Conservation (phyloP, 768 basidiomycete genomes). For the Kwoniella dejecticola region DNA sequence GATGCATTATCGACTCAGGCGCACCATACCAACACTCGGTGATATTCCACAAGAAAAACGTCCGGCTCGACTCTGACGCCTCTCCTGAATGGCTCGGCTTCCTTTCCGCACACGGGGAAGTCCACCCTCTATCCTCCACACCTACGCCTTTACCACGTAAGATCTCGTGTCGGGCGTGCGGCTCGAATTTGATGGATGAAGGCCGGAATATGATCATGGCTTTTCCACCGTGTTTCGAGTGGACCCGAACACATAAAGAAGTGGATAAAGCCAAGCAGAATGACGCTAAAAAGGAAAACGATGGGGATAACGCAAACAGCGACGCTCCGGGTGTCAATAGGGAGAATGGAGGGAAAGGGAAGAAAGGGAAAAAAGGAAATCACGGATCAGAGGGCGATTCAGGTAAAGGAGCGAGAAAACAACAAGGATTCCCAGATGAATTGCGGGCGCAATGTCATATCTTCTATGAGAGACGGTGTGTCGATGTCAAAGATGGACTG, state of each 20-base stretch:
- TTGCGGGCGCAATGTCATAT: constrained; percentile 41
- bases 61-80: constrained; percentile 33
- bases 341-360: too few relatives aligned
- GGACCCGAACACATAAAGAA: constrained; percentile 36
- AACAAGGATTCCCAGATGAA: constrained; percentile 31
- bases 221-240: constrained; percentile 47
- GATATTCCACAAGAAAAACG: constrained; percentile 43
- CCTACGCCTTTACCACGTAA: constrained; percentile 45
- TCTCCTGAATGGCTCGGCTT: constrained; percentile 41
- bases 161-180: constrained; percentile 46
- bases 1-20: constrained; percentile 16
- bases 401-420: constrained; percentile 20
- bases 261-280: constrained; percentile 20
- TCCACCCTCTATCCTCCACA: constrained; percentile 41
- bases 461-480: constrained; percentile 42
- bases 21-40: constrained; percentile 44
- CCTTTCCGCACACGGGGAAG: constrained; percentile 48
- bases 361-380: constrained; percentile 1
- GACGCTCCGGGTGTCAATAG: too few relatives aligned
- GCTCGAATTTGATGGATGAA: constrained; percentile 44
- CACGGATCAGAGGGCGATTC: constrained; percentile 7
- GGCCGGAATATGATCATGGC: constrained; percentile 50
- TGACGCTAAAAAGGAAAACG: too few relatives aligned
- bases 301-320: too few relatives aligned
- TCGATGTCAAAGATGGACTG: constrained; percentile 42